These are phyloP conservation scores for Polymyxa betae DNA, from an alignment of 208 protist genomes.

Conservation along the genomic window DNA sequence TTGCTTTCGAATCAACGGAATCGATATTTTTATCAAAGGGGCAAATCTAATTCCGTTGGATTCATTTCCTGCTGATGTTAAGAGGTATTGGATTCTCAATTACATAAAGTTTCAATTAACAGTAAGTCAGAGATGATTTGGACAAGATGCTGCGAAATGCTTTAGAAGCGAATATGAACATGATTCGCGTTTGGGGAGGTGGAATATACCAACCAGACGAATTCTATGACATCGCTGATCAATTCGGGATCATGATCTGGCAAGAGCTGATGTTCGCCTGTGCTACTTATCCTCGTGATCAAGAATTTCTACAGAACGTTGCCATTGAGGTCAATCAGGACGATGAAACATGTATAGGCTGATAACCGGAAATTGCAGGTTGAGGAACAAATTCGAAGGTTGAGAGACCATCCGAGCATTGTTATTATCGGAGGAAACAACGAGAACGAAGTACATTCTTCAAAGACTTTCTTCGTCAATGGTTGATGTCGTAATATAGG, in stretches of 20 bases:
- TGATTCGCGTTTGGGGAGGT: slow-evolving; percentile 79
- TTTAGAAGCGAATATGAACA: slow-evolving; percentile 72
- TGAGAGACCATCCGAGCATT: slow-evolving; percentile 73
- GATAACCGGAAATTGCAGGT: slow-evolving; percentile 39
- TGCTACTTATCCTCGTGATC: slow-evolving; percentile 69
- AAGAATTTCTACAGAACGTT: slow-evolving; percentile 21
- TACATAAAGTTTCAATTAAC: neutral
- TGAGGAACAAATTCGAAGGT: slow-evolving; percentile 67
- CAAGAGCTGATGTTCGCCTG: slow-evolving; percentile 81
- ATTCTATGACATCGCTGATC: slow-evolving; percentile 78
- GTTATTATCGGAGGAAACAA: slow-evolving; percentile 79
- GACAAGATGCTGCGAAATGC: slow-evolving; percentile 60
- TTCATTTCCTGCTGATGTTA: slow-evolving; percentile 64
- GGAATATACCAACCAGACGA: slow-evolving; percentile 75
- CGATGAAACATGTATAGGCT: neutral
- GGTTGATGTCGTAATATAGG: neutral
- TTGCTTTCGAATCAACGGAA: slow-evolving; percentile 71
- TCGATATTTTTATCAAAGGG: slow-evolving; percentile 72
- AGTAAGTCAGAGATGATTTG: neutral
- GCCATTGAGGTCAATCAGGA: slow-evolving; percentile 55
- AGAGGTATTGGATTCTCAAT: slow-evolving; percentile 1
- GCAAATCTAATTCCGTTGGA: slow-evolving; percentile 75
- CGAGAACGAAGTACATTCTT: slow-evolving; percentile 73
- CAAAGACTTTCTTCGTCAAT: neutral
- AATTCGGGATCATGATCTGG: slow-evolving; percentile 76